Percentiles rank a stretch among this genome's conserved stretches.
Conservation (phyloP, 2,329 filamentous ascomycete species). For the Penicillium polonicum region DNA sequence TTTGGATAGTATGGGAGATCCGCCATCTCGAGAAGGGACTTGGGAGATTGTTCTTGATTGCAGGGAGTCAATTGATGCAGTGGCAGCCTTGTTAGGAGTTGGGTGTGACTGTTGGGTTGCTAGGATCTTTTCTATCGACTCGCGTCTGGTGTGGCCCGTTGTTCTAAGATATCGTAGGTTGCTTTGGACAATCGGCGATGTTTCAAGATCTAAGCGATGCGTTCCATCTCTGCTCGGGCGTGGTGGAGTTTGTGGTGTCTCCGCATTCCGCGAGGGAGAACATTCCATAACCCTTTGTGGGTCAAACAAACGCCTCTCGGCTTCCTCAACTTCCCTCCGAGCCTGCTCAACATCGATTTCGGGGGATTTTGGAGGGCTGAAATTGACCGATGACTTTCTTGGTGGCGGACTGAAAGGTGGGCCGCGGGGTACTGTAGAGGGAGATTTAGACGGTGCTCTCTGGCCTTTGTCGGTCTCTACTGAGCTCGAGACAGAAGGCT, state of each 20-base stretch:
- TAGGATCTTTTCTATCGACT: conserved; percentile 48
- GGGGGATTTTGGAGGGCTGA: conserved; percentile 36
- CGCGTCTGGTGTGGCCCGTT: conserved; percentile 51
- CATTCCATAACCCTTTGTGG: conserved; percentile 17
- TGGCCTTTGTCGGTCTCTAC: conserved; percentile 5
- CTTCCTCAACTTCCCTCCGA: conserved; percentile 37
- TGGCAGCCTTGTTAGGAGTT: conserved; percentile 33
- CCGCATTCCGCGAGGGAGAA: conserved; percentile 27
- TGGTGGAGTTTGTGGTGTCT: conserved; percentile 49
- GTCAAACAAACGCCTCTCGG: conserved; percentile 20
- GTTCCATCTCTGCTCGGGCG: conserved; percentile 70
- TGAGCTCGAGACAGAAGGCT: conserved; percentile 9
- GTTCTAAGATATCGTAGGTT: conserved; percentile 52
- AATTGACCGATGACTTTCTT: conserved; percentile 61
- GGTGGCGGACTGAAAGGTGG: conserved; percentile 62
- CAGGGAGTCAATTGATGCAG: conserved; percentile 41
- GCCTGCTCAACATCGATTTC: conserved; percentile 24
- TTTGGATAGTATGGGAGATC: conserved; percentile 31
- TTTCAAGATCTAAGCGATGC: conserved; percentile 57
- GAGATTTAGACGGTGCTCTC: neutral
- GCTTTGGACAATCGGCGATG: conserved; percentile 57
- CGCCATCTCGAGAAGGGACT: conserved; percentile 35
- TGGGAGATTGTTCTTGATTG: conserved; percentile 34
- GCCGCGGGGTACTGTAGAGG: conserved; percentile 3
- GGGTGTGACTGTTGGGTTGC: conserved; percentile 30